Base-by-base conservation (phyloP, 495 filamentous ascomycete genomes). In the Penicillium atrosanguineum region DNA sequence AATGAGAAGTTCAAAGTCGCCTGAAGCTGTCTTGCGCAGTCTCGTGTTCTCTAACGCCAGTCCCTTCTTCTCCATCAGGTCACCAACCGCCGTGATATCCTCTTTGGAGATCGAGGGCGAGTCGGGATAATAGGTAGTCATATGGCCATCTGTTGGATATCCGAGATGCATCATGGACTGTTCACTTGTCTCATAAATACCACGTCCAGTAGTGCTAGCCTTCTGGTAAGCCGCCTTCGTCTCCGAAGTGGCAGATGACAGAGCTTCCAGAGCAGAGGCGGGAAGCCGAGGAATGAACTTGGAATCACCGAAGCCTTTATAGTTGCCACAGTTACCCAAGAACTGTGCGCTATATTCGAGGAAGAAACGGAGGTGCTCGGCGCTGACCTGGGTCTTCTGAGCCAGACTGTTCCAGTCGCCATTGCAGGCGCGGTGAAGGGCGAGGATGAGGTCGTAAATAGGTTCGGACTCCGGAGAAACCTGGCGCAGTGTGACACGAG, bases 241-340 rank as follows among this genome's bases (percentile, higher is more conserved):
- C 44, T 77, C 72, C 7, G 79, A 72, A 0, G 84, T 85, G 15
- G 73, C 72, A 18, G 83, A 79, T 19, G 88, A 86, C n/a, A 98
- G 72, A 53, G 85, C 82, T 31, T 84, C 79, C 50, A 98, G 79
- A 28, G 80, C 79, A 16, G 83, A 79, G 44, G 83, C 74, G 12
- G 80, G 68, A 52, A 91, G 80, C 39, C 92, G 80, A 8, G 94
- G 94, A 48, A 98, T 84, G 69, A 97, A 96, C 65, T 97, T 98
- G 53, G 86, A 82, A 67, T 98, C 94, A 31, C 94, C 94, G 59
- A 97, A 96, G 26, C 87, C 88, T 73, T 97, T 97, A 76, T 95
- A 98, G 69, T 98, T 98, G 42, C 94, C 94, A 44, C 79, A 73
- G 64, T 97, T 97, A 23, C 91, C 91, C 7, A 98, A 75, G 68